Conservation (phyloP, 345 rosid genomes). For the Lenwebbia sp. region DNA sequence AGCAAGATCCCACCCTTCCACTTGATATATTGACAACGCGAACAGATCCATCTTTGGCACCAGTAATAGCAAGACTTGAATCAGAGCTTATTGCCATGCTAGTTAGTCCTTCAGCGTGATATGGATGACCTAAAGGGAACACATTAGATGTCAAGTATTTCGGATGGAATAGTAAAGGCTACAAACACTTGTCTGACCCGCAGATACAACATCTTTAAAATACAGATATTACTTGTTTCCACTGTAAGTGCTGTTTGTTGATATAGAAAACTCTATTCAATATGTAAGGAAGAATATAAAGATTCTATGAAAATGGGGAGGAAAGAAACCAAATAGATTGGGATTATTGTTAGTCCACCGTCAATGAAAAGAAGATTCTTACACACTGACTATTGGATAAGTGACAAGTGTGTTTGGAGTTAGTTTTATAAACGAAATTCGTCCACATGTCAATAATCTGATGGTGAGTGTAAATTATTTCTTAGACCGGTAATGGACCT, state of each 20-base stretch:
- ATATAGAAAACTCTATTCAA: background rate
- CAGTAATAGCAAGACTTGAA: conserved; percentile 73
- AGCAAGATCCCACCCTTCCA: conserved; percentile 52
- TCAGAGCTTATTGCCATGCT: conserved; percentile 70
- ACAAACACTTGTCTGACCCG: background rate
- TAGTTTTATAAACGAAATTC: background rate
- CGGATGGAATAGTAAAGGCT: background rate
- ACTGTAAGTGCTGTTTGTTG: background rate
- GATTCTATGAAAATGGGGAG: background rate
- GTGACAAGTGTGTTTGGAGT: background rate
- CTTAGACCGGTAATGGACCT: background rate
- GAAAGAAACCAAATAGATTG: background rate
- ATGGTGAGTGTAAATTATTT: background rate
- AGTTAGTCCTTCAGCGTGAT: conserved; percentile 71
- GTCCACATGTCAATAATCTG: background rate
- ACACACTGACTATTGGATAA: background rate
- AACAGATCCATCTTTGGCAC: conserved; percentile 68
- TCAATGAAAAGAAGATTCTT: background rate
- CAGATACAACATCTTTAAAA: background rate
- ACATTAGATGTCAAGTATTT: background rate
- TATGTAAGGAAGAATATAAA: background rate
- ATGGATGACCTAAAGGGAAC: conserved; percentile 58
- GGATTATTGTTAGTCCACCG: background rate
- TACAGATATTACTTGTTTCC: background rate
- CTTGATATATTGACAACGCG: conserved; percentile 69